A percentile compares a stretch with the other conserved stretches of the same genome.
These are phyloP conservation scores for Dendrobium huoshanense DNA, from an alignment of 106 monocot genomes.

Conservation along the genomic window DNA sequence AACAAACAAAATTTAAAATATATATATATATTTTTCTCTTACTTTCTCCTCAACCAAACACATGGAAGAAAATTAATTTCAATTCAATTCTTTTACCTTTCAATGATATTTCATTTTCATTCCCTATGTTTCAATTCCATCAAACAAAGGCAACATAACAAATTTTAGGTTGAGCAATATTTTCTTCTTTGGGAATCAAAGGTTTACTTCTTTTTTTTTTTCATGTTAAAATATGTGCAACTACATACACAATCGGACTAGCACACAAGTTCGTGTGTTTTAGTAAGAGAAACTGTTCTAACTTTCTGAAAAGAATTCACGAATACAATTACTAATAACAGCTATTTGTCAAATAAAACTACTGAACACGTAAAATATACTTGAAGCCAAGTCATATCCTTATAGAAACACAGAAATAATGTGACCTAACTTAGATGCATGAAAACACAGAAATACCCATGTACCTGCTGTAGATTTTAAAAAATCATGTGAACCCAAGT, in stretches of 20 bases:
- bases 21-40: no score
- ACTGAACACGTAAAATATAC: neutral
- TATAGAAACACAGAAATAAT: neutral
- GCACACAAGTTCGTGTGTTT: neutral
- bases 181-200: neutral
- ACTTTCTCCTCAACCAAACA: no score
- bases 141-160: no score
- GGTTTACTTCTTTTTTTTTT: neutral
- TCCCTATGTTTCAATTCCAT: no score
- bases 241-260: neutral
- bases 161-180: neutral
- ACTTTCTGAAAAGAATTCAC: neutral
- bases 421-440: neutral
- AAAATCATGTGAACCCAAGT: conserved; percentile 16
- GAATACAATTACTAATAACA: neutral
- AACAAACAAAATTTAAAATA: no score
- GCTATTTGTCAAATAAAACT: neutral
- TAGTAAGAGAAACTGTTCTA: neutral
- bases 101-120: no score
- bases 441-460: conserved; percentile 5
- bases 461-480: conserved; percentile 58
- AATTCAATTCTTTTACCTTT: no score
- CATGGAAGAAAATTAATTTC: no score
- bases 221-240: neutral
- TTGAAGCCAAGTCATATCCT: neutral